Conservation (phyloP, 768 basidiomycete species). For the Panaeolus papilionaceus region DNA sequence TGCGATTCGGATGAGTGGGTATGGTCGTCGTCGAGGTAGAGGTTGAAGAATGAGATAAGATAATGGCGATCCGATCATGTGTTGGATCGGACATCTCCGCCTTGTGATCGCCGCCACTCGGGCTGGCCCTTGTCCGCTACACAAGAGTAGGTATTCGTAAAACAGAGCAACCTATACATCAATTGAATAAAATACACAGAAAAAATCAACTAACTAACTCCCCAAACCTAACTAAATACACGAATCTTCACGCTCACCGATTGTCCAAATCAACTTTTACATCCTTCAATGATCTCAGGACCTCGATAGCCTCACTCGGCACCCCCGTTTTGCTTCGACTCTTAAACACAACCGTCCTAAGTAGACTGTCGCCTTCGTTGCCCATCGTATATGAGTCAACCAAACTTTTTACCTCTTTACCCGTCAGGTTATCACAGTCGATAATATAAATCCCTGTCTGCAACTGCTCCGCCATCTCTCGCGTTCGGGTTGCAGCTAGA, state of each 20-base stretch:
- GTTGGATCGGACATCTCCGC: constrained; percentile 8
- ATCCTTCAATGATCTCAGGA: background rate
- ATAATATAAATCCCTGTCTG: background rate
- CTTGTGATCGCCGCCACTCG: background rate
- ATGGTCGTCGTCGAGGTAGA: background rate
- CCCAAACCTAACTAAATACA: too few species aligned
- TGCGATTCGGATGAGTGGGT: constrained; percentile 3
- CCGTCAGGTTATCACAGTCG: background rate
- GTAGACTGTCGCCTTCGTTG: background rate
- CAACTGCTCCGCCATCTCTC: background rate
- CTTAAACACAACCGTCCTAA: background rate
- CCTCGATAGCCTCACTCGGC: background rate
- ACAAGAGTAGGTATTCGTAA: too few species aligned
- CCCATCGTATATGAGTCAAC: background rate
- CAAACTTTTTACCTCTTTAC: background rate
- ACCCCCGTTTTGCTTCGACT: background rate
- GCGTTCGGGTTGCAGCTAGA: background rate
- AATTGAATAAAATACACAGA: too few species aligned
- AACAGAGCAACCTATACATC: too few species aligned
- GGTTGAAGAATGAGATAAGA: constrained; percentile 7
- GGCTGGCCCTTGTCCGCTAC: too few species aligned
- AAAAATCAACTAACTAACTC: too few species aligned
- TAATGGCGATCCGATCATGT: background rate
- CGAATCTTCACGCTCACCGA: too few species aligned
- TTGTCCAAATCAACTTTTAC: too few species aligned